Percentiles rank a stretch among this genome's conserved stretches.
phyloP scores from a whole-genome alignment of 306 rosid genomes.

The Cucumis hystrix region DNA sequence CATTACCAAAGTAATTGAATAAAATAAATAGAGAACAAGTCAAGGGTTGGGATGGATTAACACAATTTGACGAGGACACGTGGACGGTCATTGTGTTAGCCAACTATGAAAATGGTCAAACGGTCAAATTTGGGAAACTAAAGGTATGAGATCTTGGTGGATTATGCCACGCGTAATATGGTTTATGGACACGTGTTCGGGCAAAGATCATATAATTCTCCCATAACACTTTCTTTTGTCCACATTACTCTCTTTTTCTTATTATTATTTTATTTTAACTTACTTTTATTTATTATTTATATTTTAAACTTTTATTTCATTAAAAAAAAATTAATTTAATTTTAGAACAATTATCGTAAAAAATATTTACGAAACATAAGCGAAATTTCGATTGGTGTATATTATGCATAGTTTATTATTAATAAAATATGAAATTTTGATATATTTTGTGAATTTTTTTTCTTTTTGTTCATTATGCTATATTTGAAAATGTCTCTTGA shows the following conservation, averaged over 20 bases:
- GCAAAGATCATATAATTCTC: not conserved
- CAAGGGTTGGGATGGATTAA: slow-evolving; percentile 13
- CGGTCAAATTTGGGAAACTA: not conserved
- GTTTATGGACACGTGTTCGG: not conserved
- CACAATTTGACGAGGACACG: not conserved
- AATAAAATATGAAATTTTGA: too few relatives aligned
- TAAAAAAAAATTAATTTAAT: too few relatives aligned
- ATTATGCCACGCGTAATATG: not conserved
- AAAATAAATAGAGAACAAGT: not conserved
- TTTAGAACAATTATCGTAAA: too few relatives aligned
- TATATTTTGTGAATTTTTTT: too few relatives aligned
- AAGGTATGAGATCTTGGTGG: not conserved
- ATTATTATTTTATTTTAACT: not conserved
- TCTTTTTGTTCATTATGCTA: too few relatives aligned
- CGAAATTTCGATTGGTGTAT: too few relatives aligned
- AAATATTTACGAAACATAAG: too few relatives aligned
- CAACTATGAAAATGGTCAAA: not conserved
- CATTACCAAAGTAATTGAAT: not conserved
- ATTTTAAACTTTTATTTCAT: not conserved
- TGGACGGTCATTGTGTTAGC: not conserved
- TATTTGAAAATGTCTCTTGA: too few relatives aligned
- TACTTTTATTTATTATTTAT: too few relatives aligned
- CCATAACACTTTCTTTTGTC: not conserved
- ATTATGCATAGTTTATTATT: too few relatives aligned
- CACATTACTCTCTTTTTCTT: not conserved